phyloP scores from a whole-genome alignment of 805 yeast genomes.

The Spathaspora sp. region DNA sequence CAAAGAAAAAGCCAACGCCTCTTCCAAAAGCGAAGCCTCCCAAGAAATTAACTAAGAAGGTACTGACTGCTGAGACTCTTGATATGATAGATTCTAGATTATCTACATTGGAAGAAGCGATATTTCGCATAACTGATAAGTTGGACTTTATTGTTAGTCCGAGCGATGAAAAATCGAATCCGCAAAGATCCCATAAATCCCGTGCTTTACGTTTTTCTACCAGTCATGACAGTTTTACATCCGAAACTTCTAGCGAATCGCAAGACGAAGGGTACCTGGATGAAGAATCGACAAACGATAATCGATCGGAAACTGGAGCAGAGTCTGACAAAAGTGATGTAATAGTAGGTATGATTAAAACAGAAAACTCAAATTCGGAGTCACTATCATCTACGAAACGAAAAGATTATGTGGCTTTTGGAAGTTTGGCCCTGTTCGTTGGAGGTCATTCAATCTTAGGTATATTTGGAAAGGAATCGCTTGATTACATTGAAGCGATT shows the following conservation, averaged over 20 bases:
- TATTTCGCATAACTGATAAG: constrained; percentile 16
- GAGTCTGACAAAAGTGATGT: constrained; percentile 10
- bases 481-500: constrained; percentile 27
- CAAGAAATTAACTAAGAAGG: constrained; percentile 6
- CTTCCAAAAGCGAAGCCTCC: constrained; percentile 1
- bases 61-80: constrained; percentile 9
- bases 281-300: constrained; percentile 1
- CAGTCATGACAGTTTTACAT: neutral
- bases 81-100: constrained; percentile 17
- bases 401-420: neutral
- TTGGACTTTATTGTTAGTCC: constrained; percentile 7
- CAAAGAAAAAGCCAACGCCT: constrained; percentile 3
- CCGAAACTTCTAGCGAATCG: neutral
- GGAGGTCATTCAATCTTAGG: constrained; percentile 36
- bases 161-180: neutral
- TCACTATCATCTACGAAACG: neutral
- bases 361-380: neutral
- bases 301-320: neutral
- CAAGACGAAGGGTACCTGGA: constrained; percentile 10
- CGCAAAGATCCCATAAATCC: neutral
- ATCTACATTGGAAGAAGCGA: constrained; percentile 17
- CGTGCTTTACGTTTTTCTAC: neutral
- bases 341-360: neutral
- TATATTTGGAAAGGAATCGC: constrained; percentile 30
- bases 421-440: constrained; percentile 18